Evolutionary conservation across 768 basidiomycete genomes (phyloP), one percentile per base, ranked within the genome.

Genomic region (Mycena amicta): DNA sequence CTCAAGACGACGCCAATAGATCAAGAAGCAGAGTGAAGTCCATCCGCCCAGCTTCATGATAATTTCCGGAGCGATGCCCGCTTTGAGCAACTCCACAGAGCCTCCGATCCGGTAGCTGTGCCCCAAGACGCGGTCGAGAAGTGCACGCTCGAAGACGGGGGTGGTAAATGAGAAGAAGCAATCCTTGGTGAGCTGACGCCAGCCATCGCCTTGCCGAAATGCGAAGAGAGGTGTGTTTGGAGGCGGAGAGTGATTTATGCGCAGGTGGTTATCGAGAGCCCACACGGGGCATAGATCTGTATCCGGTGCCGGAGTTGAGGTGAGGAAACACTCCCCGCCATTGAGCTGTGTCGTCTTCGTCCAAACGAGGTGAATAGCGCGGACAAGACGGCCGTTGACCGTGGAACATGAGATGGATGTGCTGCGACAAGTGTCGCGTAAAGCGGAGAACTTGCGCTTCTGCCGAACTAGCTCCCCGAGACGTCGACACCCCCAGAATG

Each of bases 271-370:
- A 20, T 56, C 29, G 1, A 68, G 11, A 1, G 65, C 67, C 31
- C 13, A 6, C 1, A 68, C 57, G 2, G 63, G 63, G 31, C 65
- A 68, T 1, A 60, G 49, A 1, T 51, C 37, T 47, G 64, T 30
- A 13, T 52, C 37, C 1, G 58, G 43, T 41, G 1, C 30, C 28
- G 0, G 55, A n/a, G n/a, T n/a, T n/a, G n/a, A n/a, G n/a, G n/a
- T n/a, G n/a, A n/a, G n/a, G n/a, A n/a, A n/a, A n/a, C n/a, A n/a
- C n/a, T n/a, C n/a, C n/a, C n/a, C n/a, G n/a, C n/a, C n/a, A n/a
- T n/a, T n/a, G n/a, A n/a, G n/a, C n/a, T n/a, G n/a, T n/a, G n/a
- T 65, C 1, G 59, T 62, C 27, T 65, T 66, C 3, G 65, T 64
- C 62, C 65, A 68, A 1, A 61, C 58, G 3, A 68, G 29, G 40